phyloP scores from a whole-genome alignment of 1,284 basidiomycete genomes.

The Rhodotorula sp. region DNA sequence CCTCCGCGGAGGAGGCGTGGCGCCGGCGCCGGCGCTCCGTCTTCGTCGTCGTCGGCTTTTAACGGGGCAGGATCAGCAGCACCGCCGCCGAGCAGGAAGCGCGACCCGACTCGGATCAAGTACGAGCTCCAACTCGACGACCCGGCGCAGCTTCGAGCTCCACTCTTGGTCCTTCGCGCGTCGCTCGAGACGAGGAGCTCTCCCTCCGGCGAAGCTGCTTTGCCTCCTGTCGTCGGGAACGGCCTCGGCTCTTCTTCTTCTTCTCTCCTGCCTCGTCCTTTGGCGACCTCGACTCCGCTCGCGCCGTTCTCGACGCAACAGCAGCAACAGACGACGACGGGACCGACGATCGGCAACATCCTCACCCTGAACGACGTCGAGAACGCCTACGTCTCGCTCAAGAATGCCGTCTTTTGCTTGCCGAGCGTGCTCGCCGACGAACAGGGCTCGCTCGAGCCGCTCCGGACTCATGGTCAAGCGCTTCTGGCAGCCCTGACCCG shows the following conservation, averaged over 20 bases:
- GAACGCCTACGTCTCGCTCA: conserved; percentile 27
- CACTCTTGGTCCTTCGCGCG: conserved; percentile 22
- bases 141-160: conserved; percentile 10
- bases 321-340: neutral
- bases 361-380: conserved; percentile 31
- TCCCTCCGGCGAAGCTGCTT: too few relatives aligned
- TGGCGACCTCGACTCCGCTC: neutral
- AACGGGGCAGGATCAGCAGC: too few relatives aligned
- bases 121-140: conserved; percentile 15
- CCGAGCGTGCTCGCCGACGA: conserved; percentile 3
- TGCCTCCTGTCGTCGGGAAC: too few relatives aligned
- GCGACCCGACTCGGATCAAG: neutral
- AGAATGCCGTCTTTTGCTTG: conserved; percentile 22
- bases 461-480: neutral
- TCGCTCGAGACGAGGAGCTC: conserved; percentile 9
- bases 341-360: neutral
- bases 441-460: conserved; percentile 16
- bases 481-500: conserved; percentile 21
- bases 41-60: neutral
- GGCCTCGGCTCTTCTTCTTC: neutral
- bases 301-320: neutral
- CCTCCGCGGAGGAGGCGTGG: neutral
- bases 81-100: conserved; percentile 2
- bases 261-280: conserved; percentile 4
- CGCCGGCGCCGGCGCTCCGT: neutral